Evolutionary conservation across 2,329 filamentous ascomycete species (phyloP), one percentile per base, ranked within the genome.

Genomic region (Neoarthrinium moseri): DNA sequence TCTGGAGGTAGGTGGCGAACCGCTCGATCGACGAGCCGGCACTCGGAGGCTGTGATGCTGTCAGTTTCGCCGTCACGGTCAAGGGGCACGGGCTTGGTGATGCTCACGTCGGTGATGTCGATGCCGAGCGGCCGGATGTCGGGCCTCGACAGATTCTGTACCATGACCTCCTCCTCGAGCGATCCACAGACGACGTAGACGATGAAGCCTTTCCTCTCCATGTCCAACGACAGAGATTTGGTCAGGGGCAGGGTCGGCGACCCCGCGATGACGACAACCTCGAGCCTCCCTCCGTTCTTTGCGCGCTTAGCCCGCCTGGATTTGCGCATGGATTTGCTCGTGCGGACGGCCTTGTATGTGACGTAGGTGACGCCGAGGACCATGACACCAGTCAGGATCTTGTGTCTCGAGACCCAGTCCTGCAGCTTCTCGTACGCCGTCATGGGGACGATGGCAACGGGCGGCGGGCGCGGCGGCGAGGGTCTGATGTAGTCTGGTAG

Each of bases 171-270:
- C 55, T 97, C 92, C 57, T 96, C 89, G 48, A 84, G 71, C n/a
- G 83, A 89, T 52, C 83, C 86, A 58, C 91, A 92, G 1, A 95
- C 88, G 49, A 99, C 77, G 65, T 91, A 99, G 46, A 97, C 89
- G 50, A 97, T 88, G 65, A 95, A 97, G 4, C 94, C 94, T 53
- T 91, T 83, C 49, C 91, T 78, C 69, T 97, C 94, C 55, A 99
- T 74, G 61, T 99, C 94, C 38, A 91, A 70, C 2, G 90, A 84
- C 44, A 97, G 74, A 10, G 89, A 90, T 59, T 85, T 86, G 6
- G 90, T 92, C 60, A 96, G 76, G 13, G 91, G 87, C 58, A 95
- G 84, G 40, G 86, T 82, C 3, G 90, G 87, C 17, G 89, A 91
- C n/a, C 92, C 92, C 18, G 91, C 91, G 51, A 97, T 80, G 22